Evolutionary conservation across 306 rosid species (phyloP).

Genomic region (Corylus avellana): DNA sequence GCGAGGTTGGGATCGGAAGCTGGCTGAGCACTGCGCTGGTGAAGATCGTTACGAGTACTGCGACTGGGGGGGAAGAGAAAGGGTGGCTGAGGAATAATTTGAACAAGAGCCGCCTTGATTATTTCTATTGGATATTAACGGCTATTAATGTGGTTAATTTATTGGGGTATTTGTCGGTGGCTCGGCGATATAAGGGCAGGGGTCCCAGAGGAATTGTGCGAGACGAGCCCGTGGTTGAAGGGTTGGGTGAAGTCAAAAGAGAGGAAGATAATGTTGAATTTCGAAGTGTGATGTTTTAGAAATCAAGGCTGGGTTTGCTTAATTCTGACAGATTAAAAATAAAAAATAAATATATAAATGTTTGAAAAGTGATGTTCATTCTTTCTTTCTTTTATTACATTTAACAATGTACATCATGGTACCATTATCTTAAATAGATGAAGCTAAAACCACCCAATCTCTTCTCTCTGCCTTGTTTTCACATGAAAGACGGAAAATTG

Average conservation of each 20-base stretch:
- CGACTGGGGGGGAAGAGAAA: slow-evolving; percentile 35
- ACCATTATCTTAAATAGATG: no score
- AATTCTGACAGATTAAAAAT: no score
- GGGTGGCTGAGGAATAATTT: slow-evolving; percentile 57
- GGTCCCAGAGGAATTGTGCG: not conserved
- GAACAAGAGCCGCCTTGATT: slow-evolving; percentile 43
- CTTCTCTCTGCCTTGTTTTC: no score
- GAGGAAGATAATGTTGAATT: not conserved
- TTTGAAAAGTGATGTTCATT: slow-evolving; percentile 12
- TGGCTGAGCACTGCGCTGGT: slow-evolving; percentile 56
- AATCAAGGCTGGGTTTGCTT: not conserved
- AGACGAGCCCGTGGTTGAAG: slow-evolving; percentile 10
- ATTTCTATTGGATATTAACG: slow-evolving; percentile 55
- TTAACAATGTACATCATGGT: no score
- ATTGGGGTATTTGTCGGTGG: slow-evolving; percentile 36
- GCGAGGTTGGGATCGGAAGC: slow-evolving; percentile 57
- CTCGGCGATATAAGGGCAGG: slow-evolving; percentile 35
- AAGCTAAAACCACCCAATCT: no score
- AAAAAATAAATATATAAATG: no score
- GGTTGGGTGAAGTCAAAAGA: not conserved
- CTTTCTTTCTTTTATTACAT: no score
- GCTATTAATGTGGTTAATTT: slow-evolving; percentile 41
- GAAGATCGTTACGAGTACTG: slow-evolving; percentile 26
- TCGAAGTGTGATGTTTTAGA: not conserved
- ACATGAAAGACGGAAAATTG: no score